Evolutionary conservation across 371 early-diverging fungal species (phyloP).

Genomic region (Syncephalastrum sp.): DNA sequence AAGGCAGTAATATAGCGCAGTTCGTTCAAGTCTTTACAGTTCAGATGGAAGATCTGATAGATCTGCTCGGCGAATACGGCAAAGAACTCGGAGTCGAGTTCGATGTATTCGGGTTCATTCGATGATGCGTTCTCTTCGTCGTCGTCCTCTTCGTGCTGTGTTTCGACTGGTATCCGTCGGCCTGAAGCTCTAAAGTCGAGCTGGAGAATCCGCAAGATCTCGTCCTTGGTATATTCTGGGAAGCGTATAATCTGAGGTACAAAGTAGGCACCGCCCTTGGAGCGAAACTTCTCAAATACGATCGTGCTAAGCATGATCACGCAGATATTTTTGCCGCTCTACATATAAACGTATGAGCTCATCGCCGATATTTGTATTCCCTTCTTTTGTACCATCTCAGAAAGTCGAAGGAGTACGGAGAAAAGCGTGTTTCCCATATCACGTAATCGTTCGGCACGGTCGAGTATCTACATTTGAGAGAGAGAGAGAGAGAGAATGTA

Average conservation of each 20-base stretch:
- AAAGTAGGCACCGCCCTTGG: conserved; percentile 55
- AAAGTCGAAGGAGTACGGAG: conserved; percentile 66
- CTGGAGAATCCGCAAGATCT: conserved; percentile 69
- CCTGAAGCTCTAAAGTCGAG: conserved; percentile 56
- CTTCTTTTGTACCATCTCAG: conserved; percentile 58
- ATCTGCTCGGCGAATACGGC: conserved; percentile 66
- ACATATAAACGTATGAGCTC: not conserved
- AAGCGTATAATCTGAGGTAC: conserved; percentile 72
- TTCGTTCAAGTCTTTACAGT: conserved; percentile 84
- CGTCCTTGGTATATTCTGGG: conserved; percentile 69
- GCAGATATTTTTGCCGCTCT: conserved; percentile 63
- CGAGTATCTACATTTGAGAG: conserved; percentile 67
- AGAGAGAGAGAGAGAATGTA: not conserved
- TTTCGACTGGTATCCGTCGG: conserved; percentile 14
- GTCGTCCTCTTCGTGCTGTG: conserved; percentile 16
- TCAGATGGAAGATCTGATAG: conserved; percentile 72
- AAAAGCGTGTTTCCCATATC: conserved; percentile 68
- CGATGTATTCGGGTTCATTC: conserved; percentile 9
- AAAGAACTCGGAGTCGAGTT: conserved; percentile 63
- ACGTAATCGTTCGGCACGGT: conserved; percentile 80
- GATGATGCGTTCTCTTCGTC: not conserved
- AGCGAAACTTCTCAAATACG: conserved; percentile 79
- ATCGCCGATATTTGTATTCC: not conserved
- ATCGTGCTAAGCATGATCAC: conserved; percentile 74
- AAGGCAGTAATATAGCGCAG: conserved; percentile 77